phyloP scores from a whole-genome alignment of 2,329 filamentous ascomycete species.

The Fusarium sp. region DNA sequence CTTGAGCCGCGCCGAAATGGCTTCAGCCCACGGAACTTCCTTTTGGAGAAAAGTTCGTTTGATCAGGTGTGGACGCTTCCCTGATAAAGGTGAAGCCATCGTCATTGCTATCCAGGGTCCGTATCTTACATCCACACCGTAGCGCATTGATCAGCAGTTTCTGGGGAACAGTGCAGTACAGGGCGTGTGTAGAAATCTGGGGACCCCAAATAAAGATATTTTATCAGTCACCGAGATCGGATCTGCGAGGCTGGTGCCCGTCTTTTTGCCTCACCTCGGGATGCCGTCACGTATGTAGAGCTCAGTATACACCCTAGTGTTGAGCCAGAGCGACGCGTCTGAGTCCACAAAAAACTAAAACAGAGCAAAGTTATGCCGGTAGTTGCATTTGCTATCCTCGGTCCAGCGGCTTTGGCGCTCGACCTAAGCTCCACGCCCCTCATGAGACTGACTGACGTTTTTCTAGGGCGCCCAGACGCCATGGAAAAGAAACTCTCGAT shows the following conservation, averaged over 20 bases:
- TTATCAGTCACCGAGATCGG: conserved; percentile 33
- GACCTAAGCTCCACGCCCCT: conserved; percentile 31
- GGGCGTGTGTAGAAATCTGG: conserved; percentile 36
- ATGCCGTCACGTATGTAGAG: conserved; percentile 15
- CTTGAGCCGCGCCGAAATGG: background rate
- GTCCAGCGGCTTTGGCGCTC: conserved; percentile 41
- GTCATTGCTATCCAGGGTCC: conserved; percentile 16
- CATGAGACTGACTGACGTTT: conserved; percentile 18
- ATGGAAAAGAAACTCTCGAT: conserved; percentile 19
- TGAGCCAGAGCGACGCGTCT: conserved; percentile 10
- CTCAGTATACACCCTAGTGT: conserved; percentile 20
- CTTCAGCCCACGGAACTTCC: conserved; percentile 22
- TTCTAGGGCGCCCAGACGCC: conserved; percentile 26
- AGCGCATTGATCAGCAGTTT: conserved; percentile 22
- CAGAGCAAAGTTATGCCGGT: conserved; percentile 24
- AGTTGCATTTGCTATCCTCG: conserved; percentile 35
- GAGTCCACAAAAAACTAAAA: background rate
- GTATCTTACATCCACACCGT: conserved; percentile 24
- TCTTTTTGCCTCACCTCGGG: conserved; percentile 14
- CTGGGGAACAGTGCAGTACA: conserved; percentile 26
- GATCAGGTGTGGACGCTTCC: conserved; percentile 15
- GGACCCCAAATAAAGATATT: conserved; percentile 15
- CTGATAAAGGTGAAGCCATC: conserved; percentile 24
- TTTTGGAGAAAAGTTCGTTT: conserved; percentile 7
- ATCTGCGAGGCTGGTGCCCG: conserved; percentile 21